Evolutionary conservation across 495 filamentous ascomycete species (phyloP), one percentile per base, ranked within the genome.

Genomic region (Zalerion maritima): DNA sequence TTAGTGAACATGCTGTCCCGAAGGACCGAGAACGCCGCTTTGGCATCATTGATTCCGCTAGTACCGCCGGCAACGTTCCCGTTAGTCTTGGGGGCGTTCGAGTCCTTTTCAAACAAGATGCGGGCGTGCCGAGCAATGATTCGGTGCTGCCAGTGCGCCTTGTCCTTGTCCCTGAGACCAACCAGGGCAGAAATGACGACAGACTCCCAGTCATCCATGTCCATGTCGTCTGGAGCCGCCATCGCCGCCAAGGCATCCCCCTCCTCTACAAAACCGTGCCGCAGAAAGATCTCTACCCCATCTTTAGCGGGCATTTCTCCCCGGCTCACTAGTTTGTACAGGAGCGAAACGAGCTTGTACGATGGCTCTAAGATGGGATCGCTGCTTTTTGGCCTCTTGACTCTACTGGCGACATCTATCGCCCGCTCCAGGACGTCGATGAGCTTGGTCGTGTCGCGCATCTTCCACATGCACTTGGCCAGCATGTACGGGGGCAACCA

Each of bases 101-200:
- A 39, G 18, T 46, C 37, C 3, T 24, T 29, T 16, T 65, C 52
- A 42, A 79, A 92, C 15, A 87, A 57, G 27, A 93, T 69, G 40
- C 74, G 72, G 6, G 84, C 85, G 39, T 65, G 73, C 19, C 85
- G 74, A 26, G 71, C 69, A 37, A 80, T 78, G 60, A 99, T 83
- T 2, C 89, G 78, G 43, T 99, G 89, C 47, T 99, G 89, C 89
- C 89, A 99, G 43, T 92, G 84, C 3, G 79, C 75, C 54, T 94
- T 93, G 45, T 99, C 89, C 14, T 81, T 82, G 26, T 69, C 71
- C 35, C 81, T 78, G 29, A 96, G 66, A 28, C 70, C 68, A 29
- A 71, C 75, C 26, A 96, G 54, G 2, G 76, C 70, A 28, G 72
- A 62, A 6, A 89, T 64, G 14, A 87, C 66, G 40, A 81, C 91